Base-by-base conservation (phyloP, 108 stramenopile species). In the Skeletonema tropicum region DNA sequence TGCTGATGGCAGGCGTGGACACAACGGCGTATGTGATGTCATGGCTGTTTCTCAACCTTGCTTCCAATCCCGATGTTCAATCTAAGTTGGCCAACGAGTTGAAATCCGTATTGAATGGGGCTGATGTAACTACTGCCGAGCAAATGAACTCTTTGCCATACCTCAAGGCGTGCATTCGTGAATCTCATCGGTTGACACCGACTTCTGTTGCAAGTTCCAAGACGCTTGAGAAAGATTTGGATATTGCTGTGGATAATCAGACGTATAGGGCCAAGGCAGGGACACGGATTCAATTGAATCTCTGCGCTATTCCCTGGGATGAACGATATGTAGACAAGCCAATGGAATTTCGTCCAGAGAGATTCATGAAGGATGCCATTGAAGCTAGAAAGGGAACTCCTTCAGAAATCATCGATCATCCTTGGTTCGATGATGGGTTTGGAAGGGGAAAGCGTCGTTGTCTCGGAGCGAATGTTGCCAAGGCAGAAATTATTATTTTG, bases 381-480 rank as follows among this genome's bases (percentile, higher is more conserved):
- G 64, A 78, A 57, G 64, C 23, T 14, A 46, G 77, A 21, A 78
- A 74, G 71, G 72, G 72, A 21, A 78, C 71, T 25, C 71, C 57
- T 2, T 73, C 77, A 0, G 77, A 78, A 74, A 73, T 78, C 11
- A 73, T 78, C 17, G 77, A 78, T 31, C 77, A 78, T 66, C 71
- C 77, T 17, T 21, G 52, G 3, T 74, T 78, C 31, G 66, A 26
- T 15, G 77, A 78, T 73, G 71, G 71, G 17, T 78, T 78, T 49
- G 71, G 71, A 25, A 29, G 73, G 17, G 77, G 77, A 3, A 74
- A 73, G 60, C 71, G 77, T 5, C 77, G 77, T 25, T 78, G 77
- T 60, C 33, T 74, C n/a, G 77, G 72, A 2, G 64, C 52, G 12
- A 78, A 68, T 67, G 65, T 78, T 57, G 77, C 77, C 36, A 59